phyloP scores from a whole-genome alignment of 2,329 filamentous ascomycete species.

The Myriangium duriaei region DNA sequence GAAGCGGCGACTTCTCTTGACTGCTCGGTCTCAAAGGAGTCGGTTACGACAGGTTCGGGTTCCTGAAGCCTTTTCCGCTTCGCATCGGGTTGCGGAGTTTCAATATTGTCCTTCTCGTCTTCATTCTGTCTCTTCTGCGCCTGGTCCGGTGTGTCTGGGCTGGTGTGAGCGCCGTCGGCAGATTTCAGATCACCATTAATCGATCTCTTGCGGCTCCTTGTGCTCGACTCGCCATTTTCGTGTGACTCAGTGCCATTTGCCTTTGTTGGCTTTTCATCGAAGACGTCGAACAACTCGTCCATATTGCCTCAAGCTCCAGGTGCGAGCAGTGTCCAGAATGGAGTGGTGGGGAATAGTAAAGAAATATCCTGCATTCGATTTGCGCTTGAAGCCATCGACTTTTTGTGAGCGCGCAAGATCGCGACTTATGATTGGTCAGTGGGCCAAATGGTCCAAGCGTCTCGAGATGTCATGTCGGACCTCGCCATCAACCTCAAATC shows the following conservation, averaged over 20 bases:
- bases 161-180: conserved; percentile 18
- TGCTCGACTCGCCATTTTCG: conserved; percentile 12
- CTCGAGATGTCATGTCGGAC: conserved; percentile 4
- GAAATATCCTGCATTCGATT: conserved; percentile 7
- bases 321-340: background rate
- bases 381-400: conserved; percentile 4
- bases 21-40: conserved; percentile 89
- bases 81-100: conserved; percentile 33
- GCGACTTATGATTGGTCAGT: conserved; percentile 3
- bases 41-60: conserved; percentile 71
- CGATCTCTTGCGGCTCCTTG: conserved; percentile 67
- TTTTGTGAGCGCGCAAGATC: background rate
- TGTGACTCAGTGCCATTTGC: background rate
- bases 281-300: conserved; percentile 35
- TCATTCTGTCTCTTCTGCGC: conserved; percentile 12
- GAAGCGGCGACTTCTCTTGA: conserved; percentile 79
- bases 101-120: conserved; percentile 11
- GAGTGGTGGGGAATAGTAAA: background rate
- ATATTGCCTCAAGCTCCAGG: conserved; percentile 16
- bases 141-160: conserved; percentile 30
- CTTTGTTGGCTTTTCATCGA: conserved; percentile 25
- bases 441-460: conserved; percentile 5
- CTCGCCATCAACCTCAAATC: background rate
- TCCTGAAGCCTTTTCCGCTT: conserved; percentile 56
- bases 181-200: conserved; percentile 66